phyloP scores from a whole-genome alignment of 2,329 filamentous ascomycete species.

The Pseudogymnoascus sp. region DNA sequence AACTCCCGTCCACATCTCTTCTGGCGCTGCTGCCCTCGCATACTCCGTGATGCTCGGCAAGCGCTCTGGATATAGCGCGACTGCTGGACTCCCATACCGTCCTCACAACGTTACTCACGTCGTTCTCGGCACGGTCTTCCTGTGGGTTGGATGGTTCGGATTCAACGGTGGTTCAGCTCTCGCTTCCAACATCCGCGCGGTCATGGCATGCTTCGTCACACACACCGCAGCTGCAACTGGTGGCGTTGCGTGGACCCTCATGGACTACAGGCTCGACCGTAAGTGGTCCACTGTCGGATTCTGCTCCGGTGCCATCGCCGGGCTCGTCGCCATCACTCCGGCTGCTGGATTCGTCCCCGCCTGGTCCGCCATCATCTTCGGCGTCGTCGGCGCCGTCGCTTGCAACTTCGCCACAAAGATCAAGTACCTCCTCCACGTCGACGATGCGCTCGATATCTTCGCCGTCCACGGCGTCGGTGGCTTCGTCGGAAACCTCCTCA shows the following conservation, averaged over 20 bases:
- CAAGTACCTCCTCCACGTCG: conserved; percentile 72
- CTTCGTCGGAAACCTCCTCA: conserved; percentile 68
- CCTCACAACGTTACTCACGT: conserved; percentile 91
- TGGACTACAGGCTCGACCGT: conserved; percentile 80
- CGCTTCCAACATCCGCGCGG: conserved; percentile 69
- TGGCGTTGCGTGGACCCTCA: conserved; percentile 79
- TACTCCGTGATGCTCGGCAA: conserved; percentile 87
- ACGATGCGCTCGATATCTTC: conserved; percentile 84
- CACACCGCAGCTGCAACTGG: conserved; percentile 78
- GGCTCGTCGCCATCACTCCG: conserved; percentile 80
- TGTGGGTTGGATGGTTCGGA: conserved; percentile 93
- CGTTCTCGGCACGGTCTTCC: conserved; percentile 83
- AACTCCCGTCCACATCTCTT: conserved; percentile 77
- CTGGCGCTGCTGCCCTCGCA: conserved; percentile 72
- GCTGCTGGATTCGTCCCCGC: conserved; percentile 76
- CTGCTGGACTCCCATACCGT: conserved; percentile 81
- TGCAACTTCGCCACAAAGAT: conserved; percentile 90
- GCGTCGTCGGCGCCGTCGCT: conserved; percentile 63
- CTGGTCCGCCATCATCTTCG: conserved; percentile 76
- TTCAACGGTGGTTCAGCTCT: conserved; percentile 86
- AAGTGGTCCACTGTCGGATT: conserved; percentile 94
- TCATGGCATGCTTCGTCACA: conserved; percentile 81
- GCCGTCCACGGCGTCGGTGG: conserved; percentile 74
- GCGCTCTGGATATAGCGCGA: conserved; percentile 57
- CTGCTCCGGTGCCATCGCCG: conserved; percentile 82